Evolutionary conservation across 2,329 filamentous ascomycete species (phyloP).

Genomic region (Blumeriella jaapii): DNA sequence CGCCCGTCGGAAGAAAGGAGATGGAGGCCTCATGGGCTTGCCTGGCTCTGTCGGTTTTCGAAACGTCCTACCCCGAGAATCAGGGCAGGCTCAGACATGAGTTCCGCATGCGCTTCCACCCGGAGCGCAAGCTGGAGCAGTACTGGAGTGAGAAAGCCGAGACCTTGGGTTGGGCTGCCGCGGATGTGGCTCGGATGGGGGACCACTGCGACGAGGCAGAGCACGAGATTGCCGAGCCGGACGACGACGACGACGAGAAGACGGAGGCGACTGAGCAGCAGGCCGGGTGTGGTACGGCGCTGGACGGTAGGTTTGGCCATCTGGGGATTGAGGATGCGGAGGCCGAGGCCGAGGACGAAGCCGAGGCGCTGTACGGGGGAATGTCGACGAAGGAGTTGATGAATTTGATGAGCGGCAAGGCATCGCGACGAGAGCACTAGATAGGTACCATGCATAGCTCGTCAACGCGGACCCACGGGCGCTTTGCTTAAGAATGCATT

Average conservation of each 20-base stretch:
- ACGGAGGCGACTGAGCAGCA: not conserved
- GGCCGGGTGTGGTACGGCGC: not conserved
- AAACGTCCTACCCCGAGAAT: not conserved
- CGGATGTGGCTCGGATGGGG: not conserved
- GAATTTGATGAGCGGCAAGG: too few relatives aligned
- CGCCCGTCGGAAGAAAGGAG: not conserved
- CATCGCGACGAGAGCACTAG: too few relatives aligned
- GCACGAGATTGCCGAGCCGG: not conserved
- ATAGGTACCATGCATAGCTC: too few relatives aligned
- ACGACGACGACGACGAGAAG: not conserved
- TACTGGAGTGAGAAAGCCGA: not conserved
- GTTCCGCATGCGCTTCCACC: not conserved
- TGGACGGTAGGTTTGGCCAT: not conserved
- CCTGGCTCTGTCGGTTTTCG: not conserved
- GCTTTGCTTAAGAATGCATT: too few relatives aligned
- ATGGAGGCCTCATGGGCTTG: constrained; percentile 1
- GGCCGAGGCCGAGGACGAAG: not conserved
- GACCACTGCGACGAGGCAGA: not conserved
- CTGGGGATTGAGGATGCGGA: not conserved
- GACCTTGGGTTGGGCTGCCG: not conserved
- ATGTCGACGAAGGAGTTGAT: not conserved
- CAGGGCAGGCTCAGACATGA: not conserved
- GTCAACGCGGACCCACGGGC: too few relatives aligned
- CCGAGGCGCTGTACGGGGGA: not conserved
- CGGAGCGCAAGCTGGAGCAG: not conserved